Base-by-base conservation (phyloP, 805 yeast genomes). In the Sungouiozyma ichnusensis region DNA sequence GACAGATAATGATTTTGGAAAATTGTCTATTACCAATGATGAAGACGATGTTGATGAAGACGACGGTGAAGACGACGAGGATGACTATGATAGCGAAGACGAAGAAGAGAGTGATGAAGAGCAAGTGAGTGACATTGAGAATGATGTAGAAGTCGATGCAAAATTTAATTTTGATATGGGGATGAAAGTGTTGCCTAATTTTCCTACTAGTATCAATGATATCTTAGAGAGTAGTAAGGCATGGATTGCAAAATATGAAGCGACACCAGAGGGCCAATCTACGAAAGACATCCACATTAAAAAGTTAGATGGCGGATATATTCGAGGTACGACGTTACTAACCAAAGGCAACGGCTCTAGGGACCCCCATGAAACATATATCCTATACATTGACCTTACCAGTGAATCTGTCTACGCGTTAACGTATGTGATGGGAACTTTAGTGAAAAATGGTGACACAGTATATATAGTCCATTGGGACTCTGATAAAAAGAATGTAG, bases 391-490 rank as follows among this genome's bases (percentile, higher is more conserved):
- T 66, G 96, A 88, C 58, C 72, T 82, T 48, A 78, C 90, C 3
- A 82, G 85, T 0, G 96, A 86, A 57, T 80, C 94, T 2, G 69
- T 72, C 33, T 83, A 82, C 60, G 92, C 96, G 0, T 67, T 88
- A 17, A 92, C 85, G 53, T 87, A 95, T 83, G 76, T 87, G 35
- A 69, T 88, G 50, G 97, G 97, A 2, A 76, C 94, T 0, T 81
- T 86, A 0, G 68, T 87, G 37, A 81, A 79, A 17, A 87, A 85
- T 54, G 92, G 92, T 0, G 82, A 86, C 41, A 85, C 87, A 0
- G 62, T 87, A 42, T 85, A 83, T 57, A 74, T 85, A 16, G 76
- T 85, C 15, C 57, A 60, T 41, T 54, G 58, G 55, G 57, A 55
- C 24, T 39, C 44, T 32, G 48, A 44, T 14, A 17, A 32, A 1